Evolutionary conservation across 2,329 filamentous ascomycete genomes (phyloP).

Genomic region (Raffaelea albimanens): DNA sequence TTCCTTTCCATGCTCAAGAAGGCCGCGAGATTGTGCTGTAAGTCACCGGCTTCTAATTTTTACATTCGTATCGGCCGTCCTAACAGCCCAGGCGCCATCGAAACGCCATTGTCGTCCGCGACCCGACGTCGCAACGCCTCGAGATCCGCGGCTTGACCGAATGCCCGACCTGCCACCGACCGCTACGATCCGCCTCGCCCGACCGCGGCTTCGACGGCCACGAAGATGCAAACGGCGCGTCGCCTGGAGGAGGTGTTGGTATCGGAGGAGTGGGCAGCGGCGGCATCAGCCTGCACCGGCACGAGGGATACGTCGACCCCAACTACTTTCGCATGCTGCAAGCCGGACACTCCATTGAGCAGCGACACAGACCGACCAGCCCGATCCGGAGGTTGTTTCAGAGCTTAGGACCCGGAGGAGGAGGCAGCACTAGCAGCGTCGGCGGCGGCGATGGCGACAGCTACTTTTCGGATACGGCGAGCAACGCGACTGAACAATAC

Average conservation of each 20-base stretch:
- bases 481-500: constrained; percentile 27
- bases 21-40: constrained; percentile 74
- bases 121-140: constrained; percentile 74
- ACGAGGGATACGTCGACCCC: constrained; percentile 71
- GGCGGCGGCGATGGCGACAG: not conserved
- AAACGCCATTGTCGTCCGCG: constrained; percentile 85
- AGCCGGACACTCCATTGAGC: constrained; percentile 31
- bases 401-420: constrained; percentile 21
- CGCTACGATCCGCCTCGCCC: constrained; percentile 42
- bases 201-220: not conserved
- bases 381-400: constrained; percentile 45
- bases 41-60: constrained; percentile 25
- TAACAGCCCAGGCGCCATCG: constrained; percentile 63
- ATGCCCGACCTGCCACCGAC: constrained; percentile 86
- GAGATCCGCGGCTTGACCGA: constrained; percentile 68
- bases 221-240: not conserved
- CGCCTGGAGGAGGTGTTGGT: not conserved
- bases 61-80: not conserved
- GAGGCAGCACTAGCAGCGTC: not conserved
- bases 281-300: constrained; percentile 20
- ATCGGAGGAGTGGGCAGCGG: not conserved
- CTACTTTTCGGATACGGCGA: constrained; percentile 16
- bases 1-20: constrained; percentile 65
- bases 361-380: constrained; percentile 26
- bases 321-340: constrained; percentile 94